A percentile compares a stretch with the other conserved stretches of the same genome.
These are phyloP conservation scores for Mortierella polycephala DNA, from an alignment of 371 early-diverging fungal species.

Conservation along the genomic window DNA sequence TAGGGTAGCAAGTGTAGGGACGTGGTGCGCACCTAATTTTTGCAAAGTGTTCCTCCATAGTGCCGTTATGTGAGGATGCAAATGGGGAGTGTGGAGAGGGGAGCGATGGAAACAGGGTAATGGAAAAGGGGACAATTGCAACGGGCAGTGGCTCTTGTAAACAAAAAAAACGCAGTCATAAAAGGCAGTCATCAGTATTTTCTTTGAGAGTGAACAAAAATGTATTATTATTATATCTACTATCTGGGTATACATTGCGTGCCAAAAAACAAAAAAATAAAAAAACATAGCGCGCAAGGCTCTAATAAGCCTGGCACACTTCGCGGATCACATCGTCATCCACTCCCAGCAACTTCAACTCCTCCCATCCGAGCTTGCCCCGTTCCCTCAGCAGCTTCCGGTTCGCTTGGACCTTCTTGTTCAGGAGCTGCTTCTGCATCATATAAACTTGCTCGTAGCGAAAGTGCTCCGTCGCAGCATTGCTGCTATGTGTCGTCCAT, in stretches of 20 bases:
- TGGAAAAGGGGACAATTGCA: constrained; percentile 1
- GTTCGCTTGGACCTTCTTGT: constrained; percentile 42
- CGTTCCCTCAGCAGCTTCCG: constrained; percentile 33
- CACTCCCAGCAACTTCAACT: constrained; percentile 31
- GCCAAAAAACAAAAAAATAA: not conserved
- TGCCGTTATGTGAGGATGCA: constrained; percentile 4
- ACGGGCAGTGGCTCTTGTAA: not conserved
- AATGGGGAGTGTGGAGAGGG: constrained; percentile 1
- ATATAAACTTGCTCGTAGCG: constrained; percentile 13
- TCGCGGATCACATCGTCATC: constrained; percentile 46
- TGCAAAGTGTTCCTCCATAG: constrained; percentile 54
- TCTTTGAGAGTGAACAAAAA: too few relatives aligned
- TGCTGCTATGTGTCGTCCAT: not conserved
- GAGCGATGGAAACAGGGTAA: constrained; percentile 4
- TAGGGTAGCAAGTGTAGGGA: not conserved
- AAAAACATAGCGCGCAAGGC: constrained; percentile 6
- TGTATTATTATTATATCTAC: too few relatives aligned
- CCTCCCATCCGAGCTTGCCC: constrained; percentile 35
- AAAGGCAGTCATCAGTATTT: too few relatives aligned
- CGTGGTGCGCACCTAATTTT: constrained; percentile 38
- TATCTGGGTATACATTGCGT: too few relatives aligned
- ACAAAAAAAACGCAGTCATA: constrained; percentile 1
- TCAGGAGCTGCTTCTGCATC: constrained; percentile 21
- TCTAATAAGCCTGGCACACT: constrained; percentile 7
- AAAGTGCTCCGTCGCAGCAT: not conserved